A percentile compares a stretch with the other conserved stretches of the same genome.
These are phyloP conservation scores for Dalbergia cochinchinensis DNA, from an alignment of 306 rosid genomes.

Conservation along the genomic window DNA sequence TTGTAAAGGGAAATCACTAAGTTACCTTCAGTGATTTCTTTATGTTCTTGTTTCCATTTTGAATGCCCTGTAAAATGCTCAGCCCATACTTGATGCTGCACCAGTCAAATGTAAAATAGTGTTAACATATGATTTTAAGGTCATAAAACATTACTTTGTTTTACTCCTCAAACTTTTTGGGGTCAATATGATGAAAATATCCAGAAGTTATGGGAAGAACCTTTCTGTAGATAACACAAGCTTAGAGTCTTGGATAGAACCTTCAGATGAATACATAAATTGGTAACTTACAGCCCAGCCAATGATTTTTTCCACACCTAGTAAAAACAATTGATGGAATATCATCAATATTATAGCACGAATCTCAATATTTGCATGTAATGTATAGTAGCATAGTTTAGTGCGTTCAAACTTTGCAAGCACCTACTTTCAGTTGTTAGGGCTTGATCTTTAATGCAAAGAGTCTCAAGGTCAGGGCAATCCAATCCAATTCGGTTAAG, in stretches of 20 bases:
- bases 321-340: not conserved
- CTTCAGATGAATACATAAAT: slow-evolving; percentile 69
- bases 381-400: not conserved
- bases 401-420: not conserved
- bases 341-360: slow-evolving; percentile 34
- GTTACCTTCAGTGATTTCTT: slow-evolving; percentile 87
- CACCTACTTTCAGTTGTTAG: slow-evolving; percentile 79
- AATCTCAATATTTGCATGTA: slow-evolving; percentile 5
- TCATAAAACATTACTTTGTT: not conserved
- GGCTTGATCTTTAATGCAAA: slow-evolving; percentile 82
- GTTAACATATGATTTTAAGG: slow-evolving; percentile 38
- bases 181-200: slow-evolving; percentile 2
- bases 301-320: slow-evolving; percentile 83
- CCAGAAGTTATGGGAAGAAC: slow-evolving; percentile 52
- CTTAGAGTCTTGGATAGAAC: slow-evolving; percentile 63
- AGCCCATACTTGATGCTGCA: slow-evolving; percentile 84
- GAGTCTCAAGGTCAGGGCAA: slow-evolving; percentile 82
- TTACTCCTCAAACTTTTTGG: not conserved
- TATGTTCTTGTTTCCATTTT: slow-evolving; percentile 74
- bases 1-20: not conserved
- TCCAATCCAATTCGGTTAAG: slow-evolving; percentile 72
- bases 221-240: slow-evolving; percentile 77
- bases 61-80: slow-evolving; percentile 74
- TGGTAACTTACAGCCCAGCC: slow-evolving; percentile 93
- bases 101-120: slow-evolving; percentile 38